Evolutionary conservation across 306 rosid species (phyloP).

Genomic region (Psophocarpus tetragonolobus): DNA sequence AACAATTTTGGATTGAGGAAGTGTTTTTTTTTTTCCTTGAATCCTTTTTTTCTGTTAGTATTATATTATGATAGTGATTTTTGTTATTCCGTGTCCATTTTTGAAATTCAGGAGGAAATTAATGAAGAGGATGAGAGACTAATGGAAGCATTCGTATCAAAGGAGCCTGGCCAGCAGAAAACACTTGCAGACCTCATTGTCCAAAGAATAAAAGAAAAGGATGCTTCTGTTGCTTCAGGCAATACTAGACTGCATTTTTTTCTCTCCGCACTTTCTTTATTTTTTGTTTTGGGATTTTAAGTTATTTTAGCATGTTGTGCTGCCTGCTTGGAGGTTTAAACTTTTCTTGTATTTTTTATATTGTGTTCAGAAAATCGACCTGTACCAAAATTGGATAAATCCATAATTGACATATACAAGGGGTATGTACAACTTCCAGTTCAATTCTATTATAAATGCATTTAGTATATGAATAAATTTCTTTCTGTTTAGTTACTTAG

Average conservation of each 20-base stretch:
- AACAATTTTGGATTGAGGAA: background rate
- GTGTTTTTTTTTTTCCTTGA: background rate
- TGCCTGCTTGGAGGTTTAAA: background rate
- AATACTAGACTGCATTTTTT: background rate
- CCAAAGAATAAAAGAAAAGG: constrained; percentile 70
- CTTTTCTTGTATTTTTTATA: constrained; percentile 3
- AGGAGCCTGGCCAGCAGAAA: constrained; percentile 47
- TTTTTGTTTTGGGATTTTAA: background rate
- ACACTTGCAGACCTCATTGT: constrained; percentile 76
- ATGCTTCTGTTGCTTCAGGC: constrained; percentile 60
- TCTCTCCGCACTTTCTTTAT: background rate
- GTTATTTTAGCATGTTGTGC: background rate
- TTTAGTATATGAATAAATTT: background rate
- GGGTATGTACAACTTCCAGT: constrained; percentile 50
- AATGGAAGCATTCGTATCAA: constrained; percentile 60
- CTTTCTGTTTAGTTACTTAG: background rate
- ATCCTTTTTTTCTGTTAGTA: background rate
- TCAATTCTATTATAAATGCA: background rate
- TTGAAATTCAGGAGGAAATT: constrained; percentile 52
- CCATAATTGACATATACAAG: constrained; percentile 69
- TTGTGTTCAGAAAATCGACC: constrained; percentile 64
- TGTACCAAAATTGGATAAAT: constrained; percentile 63
- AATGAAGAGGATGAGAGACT: constrained; percentile 71
- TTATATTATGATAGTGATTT: background rate
- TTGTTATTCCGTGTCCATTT: background rate